Evolutionary conservation across 140 eudicot species (phyloP).

Genomic region (Stevia rebaudiana): DNA sequence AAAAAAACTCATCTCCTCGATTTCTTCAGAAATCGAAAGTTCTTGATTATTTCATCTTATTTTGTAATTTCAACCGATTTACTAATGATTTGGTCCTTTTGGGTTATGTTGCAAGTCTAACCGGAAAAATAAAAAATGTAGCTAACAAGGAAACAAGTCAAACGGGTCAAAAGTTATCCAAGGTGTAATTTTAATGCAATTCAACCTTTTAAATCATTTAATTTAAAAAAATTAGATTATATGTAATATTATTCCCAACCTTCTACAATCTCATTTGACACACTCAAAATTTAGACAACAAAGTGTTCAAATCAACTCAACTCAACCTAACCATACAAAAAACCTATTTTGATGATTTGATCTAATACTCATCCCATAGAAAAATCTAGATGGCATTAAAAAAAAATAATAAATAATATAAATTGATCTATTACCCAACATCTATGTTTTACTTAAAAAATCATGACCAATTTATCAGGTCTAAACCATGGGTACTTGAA

Average conservation of each 20-base stretch:
- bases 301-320: background rate
- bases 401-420: no score
- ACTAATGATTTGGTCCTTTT: background rate
- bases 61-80: background rate
- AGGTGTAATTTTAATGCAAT: background rate
- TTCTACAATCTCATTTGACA: background rate
- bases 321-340: background rate
- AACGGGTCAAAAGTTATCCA: background rate
- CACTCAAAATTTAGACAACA: background rate
- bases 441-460: background rate
- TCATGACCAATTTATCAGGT: slow-evolving; percentile 36
- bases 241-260: background rate
- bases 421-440: background rate
- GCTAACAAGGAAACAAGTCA: background rate
- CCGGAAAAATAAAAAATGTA: background rate
- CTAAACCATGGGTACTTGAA: slow-evolving; percentile 64
- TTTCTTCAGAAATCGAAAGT: background rate
- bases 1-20: slow-evolving; percentile 28
- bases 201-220: background rate
- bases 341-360: background rate
- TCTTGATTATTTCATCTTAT: background rate
- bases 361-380: background rate
- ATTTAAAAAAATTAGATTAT: background rate
- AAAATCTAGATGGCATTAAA: no score
- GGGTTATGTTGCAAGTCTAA: background rate